Evolutionary conservation across 345 rosid species (phyloP).

Genomic region (Salix exigua): DNA sequence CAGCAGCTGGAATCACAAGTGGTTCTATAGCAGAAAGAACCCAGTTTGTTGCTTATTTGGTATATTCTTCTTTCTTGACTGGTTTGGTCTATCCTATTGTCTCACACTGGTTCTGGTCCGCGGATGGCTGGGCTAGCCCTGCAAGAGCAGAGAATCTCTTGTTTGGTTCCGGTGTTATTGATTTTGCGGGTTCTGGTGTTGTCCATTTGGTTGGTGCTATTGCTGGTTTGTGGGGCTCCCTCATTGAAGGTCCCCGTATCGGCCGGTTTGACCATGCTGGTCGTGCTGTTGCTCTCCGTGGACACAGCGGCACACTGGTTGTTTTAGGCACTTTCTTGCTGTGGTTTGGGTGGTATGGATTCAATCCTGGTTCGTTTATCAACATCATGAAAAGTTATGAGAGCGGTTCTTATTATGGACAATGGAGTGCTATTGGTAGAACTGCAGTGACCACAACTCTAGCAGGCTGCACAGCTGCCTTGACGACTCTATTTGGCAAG

Average conservation of each 20-base stretch:
- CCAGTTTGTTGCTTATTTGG: conserved; percentile 14
- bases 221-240: conserved; percentile 48
- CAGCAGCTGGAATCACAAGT: conserved; percentile 45
- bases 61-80: conserved; percentile 41
- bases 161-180: conserved; percentile 37
- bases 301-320: conserved; percentile 42
- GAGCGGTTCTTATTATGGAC: conserved; percentile 29
- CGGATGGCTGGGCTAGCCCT: conserved; percentile 44
- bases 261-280: conserved; percentile 29
- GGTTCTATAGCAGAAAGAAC: conserved; percentile 34
- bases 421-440: conserved; percentile 46
- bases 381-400: conserved; percentile 32
- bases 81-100: conserved; percentile 43
- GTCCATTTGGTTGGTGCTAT: conserved; percentile 44
- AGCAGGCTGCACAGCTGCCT: conserved; percentile 40
- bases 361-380: conserved; percentile 44
- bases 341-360: conserved; percentile 48
- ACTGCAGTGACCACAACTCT: conserved; percentile 46
- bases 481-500: conserved; percentile 39
- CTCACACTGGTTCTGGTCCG: conserved; percentile 45
- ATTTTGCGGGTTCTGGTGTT: conserved; percentile 43
- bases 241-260: conserved; percentile 39
- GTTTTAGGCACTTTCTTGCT: conserved; percentile 40
- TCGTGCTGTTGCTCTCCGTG: conserved; percentile 25
- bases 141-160: conserved; percentile 22